phyloP scores from a whole-genome alignment of 768 basidiomycete species.

The Russula sp. region DNA sequence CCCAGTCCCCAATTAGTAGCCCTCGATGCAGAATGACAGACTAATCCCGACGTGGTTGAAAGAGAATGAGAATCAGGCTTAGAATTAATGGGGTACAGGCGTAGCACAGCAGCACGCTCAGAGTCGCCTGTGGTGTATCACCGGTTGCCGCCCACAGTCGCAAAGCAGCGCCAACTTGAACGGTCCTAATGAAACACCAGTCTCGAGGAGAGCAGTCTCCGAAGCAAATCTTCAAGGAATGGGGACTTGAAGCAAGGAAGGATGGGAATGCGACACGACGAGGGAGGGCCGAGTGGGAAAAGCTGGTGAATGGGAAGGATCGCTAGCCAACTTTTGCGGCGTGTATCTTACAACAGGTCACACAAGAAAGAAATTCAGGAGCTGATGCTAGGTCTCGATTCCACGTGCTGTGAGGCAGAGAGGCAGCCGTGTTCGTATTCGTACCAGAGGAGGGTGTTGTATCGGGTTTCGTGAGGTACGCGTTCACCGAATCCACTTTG shows the following conservation, averaged over 20 bases:
- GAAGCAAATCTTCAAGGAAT: neutral
- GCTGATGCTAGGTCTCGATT: too few relatives aligned
- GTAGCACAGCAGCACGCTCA: neutral
- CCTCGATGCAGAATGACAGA: neutral
- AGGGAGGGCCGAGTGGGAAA: neutral
- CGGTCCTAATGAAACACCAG: neutral
- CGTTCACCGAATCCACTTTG: neutral
- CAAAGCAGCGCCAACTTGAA: too few relatives aligned
- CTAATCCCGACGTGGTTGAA: neutral
- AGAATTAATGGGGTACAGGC: neutral
- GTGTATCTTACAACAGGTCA: too few relatives aligned
- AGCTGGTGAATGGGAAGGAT: neutral
- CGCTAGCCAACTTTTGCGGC: too few relatives aligned
- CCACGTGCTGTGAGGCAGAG: too few relatives aligned
- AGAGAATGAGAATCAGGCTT: neutral
- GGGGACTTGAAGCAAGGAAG: neutral
- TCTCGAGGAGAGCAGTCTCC: neutral
- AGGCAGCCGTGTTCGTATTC: too few relatives aligned
- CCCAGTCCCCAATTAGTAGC: neutral
- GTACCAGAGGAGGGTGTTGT: too few relatives aligned
- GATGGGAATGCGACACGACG: neutral
- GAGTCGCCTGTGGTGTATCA: neutral
- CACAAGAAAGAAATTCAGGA: too few relatives aligned
- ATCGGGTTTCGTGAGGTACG: neutral
- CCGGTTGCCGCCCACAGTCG: neutral